phyloP scores from a whole-genome alignment of 169 alveolate genomes.

The Plasmodium yoelii region DNA sequence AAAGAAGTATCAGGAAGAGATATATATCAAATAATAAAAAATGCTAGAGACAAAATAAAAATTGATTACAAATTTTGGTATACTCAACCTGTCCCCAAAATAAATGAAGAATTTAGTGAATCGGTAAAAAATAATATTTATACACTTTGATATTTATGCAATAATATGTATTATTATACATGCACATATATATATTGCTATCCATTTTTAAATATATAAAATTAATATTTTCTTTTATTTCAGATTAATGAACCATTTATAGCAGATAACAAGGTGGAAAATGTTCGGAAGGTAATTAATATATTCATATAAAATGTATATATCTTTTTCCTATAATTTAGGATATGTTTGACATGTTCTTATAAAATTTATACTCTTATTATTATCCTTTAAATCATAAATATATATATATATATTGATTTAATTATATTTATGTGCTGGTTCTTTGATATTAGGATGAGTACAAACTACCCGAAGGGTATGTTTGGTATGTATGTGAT shows the following conservation, averaged over 20 bases:
- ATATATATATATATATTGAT: not conserved
- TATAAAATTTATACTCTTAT: not conserved
- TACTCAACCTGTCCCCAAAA: slow-evolving; percentile 96
- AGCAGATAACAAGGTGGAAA: slow-evolving; percentile 73
- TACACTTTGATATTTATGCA: not conserved
- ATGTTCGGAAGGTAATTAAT: slow-evolving; percentile 48
- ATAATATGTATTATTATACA: slow-evolving; percentile 78
- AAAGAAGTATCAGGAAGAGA: slow-evolving; percentile 62
- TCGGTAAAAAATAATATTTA: slow-evolving; percentile 28
- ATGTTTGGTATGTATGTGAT: slow-evolving; percentile 94
- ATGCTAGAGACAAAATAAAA: slow-evolving; percentile 55
- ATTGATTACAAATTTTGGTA: slow-evolving; percentile 94
- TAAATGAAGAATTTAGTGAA: slow-evolving; percentile 83
- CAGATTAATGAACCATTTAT: slow-evolving; percentile 77
- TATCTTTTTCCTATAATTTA: slow-evolving; percentile 1
- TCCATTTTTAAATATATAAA: too few relatives aligned
- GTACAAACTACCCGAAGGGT: slow-evolving; percentile 92
- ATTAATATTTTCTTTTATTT: slow-evolving; percentile 4
- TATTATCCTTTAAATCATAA: not conserved
- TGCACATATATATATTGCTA: not conserved
- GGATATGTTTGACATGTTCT: slow-evolving; percentile 23
- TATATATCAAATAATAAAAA: slow-evolving; percentile 48
- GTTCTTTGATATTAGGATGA: slow-evolving; percentile 80
- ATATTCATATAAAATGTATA: too few relatives aligned
- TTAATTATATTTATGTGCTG: slow-evolving; percentile 1